Percentiles rank a stretch among this genome's conserved stretches.
Conservation (phyloP, 2,329 filamentous ascomycete genomes). For the Phoma herbarum region DNA sequence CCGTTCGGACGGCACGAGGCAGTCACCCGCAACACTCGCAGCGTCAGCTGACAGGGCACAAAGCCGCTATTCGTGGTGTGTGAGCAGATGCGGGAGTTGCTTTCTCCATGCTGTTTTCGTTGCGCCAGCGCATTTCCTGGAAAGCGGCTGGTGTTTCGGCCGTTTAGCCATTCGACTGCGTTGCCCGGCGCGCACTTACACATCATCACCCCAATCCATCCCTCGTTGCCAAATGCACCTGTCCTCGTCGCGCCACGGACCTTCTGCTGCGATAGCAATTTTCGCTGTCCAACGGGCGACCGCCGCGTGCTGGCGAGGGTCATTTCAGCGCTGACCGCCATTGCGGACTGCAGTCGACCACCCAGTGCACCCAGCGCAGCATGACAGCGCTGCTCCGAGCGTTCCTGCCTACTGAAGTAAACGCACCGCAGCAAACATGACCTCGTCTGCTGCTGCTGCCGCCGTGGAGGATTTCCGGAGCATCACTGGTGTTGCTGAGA, state of each 20-base stretch:
- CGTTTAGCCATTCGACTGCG: constrained; percentile 6
- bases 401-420: constrained; percentile 34
- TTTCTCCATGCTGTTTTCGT: constrained; percentile 25
- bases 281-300: constrained; percentile 42
- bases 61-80: constrained; percentile 18
- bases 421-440: constrained; percentile 43
- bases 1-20: constrained; percentile 16
- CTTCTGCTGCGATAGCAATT: constrained; percentile 34
- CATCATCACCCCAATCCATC: constrained; percentile 18
- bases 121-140: constrained; percentile 33
- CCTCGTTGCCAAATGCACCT: constrained; percentile 37
- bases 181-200: constrained; percentile 14
- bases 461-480: constrained; percentile 47
- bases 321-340: constrained; percentile 38
- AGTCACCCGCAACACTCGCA: constrained; percentile 14
- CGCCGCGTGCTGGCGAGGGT: constrained; percentile 39
- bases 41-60: constrained; percentile 22
- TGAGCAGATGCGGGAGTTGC: constrained; percentile 9
- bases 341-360: constrained; percentile 35
- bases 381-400: constrained; percentile 39
- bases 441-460: constrained; percentile 21
- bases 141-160: constrained; percentile 15
- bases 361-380: constrained; percentile 33
- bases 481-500: constrained; percentile 49
- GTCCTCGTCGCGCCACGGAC: constrained; percentile 32